Conservation (phyloP, 768 basidiomycete species). For the Lentinula aciculospora region DNA sequence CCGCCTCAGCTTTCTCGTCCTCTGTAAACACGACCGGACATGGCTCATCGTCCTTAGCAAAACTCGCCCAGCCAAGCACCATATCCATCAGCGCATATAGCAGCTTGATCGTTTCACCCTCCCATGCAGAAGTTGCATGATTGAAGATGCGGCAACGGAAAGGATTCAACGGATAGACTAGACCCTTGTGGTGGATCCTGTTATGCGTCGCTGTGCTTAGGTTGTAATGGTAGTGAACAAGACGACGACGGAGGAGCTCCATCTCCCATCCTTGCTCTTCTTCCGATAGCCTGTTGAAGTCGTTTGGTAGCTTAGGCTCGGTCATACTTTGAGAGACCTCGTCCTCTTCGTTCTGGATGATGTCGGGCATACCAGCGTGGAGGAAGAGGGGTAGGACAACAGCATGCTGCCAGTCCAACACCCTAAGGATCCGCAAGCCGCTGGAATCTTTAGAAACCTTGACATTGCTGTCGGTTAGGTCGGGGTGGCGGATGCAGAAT, state of each 20-base stretch:
- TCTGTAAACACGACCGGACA: slow-evolving; percentile 26
- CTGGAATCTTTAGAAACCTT: slow-evolving; percentile 16
- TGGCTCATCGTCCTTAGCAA: slow-evolving; percentile 18
- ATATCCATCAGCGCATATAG: slow-evolving; percentile 21
- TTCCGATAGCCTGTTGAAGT: slow-evolving; percentile 20
- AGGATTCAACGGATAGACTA: slow-evolving; percentile 14
- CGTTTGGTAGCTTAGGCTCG: slow-evolving; percentile 18
- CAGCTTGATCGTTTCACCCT: slow-evolving; percentile 27
- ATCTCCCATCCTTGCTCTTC: slow-evolving; percentile 14
- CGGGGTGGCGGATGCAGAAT: slow-evolving; percentile 27
- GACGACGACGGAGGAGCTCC: slow-evolving; percentile 21
- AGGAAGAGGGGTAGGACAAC: slow-evolving; percentile 24
- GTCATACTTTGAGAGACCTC: slow-evolving; percentile 16
- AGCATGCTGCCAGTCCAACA: slow-evolving; percentile 28
- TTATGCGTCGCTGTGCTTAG: slow-evolving; percentile 21
- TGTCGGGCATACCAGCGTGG: slow-evolving; percentile 20
- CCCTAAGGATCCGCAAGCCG: slow-evolving; percentile 13
- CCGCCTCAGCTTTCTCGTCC: slow-evolving; percentile 19
- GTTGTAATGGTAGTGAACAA: slow-evolving; percentile 24
- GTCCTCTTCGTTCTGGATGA: slow-evolving; percentile 22
- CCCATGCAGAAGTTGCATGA: slow-evolving; percentile 23
- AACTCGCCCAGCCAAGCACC: slow-evolving; percentile 17
- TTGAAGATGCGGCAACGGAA: slow-evolving; percentile 23
- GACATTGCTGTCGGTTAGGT: slow-evolving; percentile 21
- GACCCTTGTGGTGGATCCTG: slow-evolving; percentile 19